Percentiles rank a stretch among this genome's conserved stretches.
Evolutionary conservation across 2,329 filamentous ascomycete species (phyloP).

Genomic region (Exophiala sp.): DNA sequence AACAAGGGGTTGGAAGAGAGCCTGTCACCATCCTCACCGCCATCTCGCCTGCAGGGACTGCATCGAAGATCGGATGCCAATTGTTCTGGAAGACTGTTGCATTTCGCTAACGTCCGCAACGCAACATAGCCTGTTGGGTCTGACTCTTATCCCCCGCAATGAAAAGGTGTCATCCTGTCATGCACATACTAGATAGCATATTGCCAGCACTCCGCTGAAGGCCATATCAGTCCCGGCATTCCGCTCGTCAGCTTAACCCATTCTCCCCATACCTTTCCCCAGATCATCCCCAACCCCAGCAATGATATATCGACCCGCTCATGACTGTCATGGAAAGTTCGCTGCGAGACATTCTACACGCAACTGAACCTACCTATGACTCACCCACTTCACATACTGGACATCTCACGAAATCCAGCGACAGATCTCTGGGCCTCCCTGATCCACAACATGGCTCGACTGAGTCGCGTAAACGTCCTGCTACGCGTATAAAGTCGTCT

Average conservation of each 20-base stretch:
- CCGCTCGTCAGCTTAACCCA: conserved; percentile 11
- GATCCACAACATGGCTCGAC: conserved; percentile 10
- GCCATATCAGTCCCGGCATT: conserved; percentile 18
- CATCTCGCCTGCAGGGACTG: neutral
- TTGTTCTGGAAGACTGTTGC: neutral
- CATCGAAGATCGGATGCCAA: neutral
- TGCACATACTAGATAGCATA: neutral
- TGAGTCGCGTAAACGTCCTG: conserved; percentile 15
- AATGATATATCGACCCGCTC: neutral
- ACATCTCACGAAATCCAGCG: conserved; percentile 6
- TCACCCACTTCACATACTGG: conserved; percentile 5
- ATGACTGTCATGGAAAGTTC: conserved; percentile 21
- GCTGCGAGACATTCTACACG: conserved; percentile 24
- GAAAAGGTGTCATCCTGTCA: neutral
- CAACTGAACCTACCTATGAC: conserved; percentile 16
- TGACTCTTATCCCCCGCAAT: neutral
- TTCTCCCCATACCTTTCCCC: conserved; percentile 15
- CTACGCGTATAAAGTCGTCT: conserved; percentile 21
- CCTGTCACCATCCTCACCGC: neutral
- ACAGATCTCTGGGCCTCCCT: neutral
- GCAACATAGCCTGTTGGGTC: neutral
- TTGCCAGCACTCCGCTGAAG: conserved; percentile 16
- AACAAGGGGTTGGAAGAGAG: neutral
- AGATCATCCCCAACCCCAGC: conserved; percentile 13
- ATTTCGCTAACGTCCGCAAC: neutral